Conservation (phyloP, 78 protist genomes). For the Speleostelium caveatum region DNA sequence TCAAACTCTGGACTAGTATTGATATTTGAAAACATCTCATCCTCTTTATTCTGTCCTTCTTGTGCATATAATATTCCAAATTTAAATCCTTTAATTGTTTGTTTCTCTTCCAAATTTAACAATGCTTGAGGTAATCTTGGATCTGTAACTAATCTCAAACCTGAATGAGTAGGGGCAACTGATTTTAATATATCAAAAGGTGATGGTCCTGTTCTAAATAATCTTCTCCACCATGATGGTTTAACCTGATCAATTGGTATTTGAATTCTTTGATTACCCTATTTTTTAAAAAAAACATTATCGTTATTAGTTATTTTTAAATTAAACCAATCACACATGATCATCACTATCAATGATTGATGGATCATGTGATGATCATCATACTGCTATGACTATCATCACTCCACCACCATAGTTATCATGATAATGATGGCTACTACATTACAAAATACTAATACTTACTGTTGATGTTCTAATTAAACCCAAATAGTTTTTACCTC, state of each 20-base stretch:
- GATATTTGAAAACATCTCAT: slow-evolving; percentile 80
- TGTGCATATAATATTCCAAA: slow-evolving; percentile 80
- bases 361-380: too few relatives aligned
- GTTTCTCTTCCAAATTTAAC: slow-evolving; percentile 70
- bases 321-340: neutral
- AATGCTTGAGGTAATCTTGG: slow-evolving; percentile 75
- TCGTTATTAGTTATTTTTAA: neutral
- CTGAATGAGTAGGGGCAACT: slow-evolving; percentile 4
- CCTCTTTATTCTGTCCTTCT: slow-evolving; percentile 82
- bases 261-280: slow-evolving; percentile 70
- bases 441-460: neutral
- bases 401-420: neutral
- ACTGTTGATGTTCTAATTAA: slow-evolving; percentile 60
- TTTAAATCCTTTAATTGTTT: slow-evolving; percentile 80
- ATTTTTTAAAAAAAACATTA: neutral
- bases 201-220: slow-evolving; percentile 78
- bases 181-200: slow-evolving; percentile 66
- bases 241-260: slow-evolving; percentile 53
- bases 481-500: slow-evolving; percentile 33
- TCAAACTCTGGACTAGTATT: slow-evolving; percentile 76
- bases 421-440: neutral
- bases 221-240: slow-evolving; percentile 81
- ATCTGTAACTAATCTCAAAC: slow-evolving; percentile 44
- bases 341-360: too few relatives aligned
- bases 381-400: neutral